A percentile compares a stretch with the other conserved stretches of the same genome.
These are phyloP conservation scores for Glomus cerebriforme DNA, from an alignment of 192 early-diverging fungal species.

Conservation along the genomic window DNA sequence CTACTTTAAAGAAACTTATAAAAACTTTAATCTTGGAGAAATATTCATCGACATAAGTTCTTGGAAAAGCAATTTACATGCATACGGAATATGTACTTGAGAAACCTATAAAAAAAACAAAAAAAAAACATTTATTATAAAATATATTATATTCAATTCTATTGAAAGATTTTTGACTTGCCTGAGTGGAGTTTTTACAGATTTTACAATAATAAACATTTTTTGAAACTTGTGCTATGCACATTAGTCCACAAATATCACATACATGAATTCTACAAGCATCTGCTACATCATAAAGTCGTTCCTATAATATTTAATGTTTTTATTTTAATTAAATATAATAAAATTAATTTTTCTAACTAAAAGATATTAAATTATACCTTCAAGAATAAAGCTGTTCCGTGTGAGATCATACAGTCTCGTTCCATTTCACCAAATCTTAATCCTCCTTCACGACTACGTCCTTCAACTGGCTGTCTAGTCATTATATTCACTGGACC, in stretches of 20 bases:
- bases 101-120: slow-evolving; percentile 58
- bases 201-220: slow-evolving; percentile 92
- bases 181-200: slow-evolving; percentile 91
- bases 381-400: slow-evolving; percentile 94
- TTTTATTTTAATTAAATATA: neutral
- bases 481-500: slow-evolving; percentile 98
- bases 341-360: neutral
- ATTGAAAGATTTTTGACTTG: neutral
- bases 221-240: slow-evolving; percentile 89
- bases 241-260: slow-evolving; percentile 97
- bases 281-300: slow-evolving; percentile 95
- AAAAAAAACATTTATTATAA: neutral
- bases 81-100: slow-evolving; percentile 96
- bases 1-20: too few species aligned
- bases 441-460: slow-evolving; percentile 95
- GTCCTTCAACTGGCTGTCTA: slow-evolving; percentile 97
- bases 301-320: slow-evolving; percentile 59
- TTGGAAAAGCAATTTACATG: slow-evolving; percentile 98
- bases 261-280: slow-evolving; percentile 99
- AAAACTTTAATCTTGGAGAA: slow-evolving; percentile 68
- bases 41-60: slow-evolving; percentile 99
- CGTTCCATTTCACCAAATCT: slow-evolving; percentile 99
- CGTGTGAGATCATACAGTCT: slow-evolving; percentile 97
- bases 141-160: too few species aligned
- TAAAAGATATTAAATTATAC: slow-evolving; percentile 50